Conservation (phyloP, 1,284 basidiomycete species). For the Garcileccinum viscosum region DNA sequence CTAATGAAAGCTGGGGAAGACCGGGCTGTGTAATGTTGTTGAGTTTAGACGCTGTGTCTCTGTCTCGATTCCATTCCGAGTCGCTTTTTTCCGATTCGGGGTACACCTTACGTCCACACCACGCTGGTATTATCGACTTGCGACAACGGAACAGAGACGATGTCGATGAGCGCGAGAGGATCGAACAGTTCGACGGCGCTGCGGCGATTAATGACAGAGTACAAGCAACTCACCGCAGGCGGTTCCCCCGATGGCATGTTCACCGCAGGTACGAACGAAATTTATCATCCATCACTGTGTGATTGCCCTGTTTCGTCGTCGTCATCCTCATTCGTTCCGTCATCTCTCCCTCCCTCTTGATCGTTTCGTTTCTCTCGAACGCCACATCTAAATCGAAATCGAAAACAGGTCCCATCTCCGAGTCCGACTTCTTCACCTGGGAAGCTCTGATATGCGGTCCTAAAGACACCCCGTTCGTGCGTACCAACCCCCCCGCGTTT, state of each 20-base stretch:
- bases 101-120: neutral
- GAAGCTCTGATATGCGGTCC: slow-evolving; percentile 97
- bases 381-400: neutral
- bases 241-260: slow-evolving; percentile 92
- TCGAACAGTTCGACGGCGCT: slow-evolving; percentile 66
- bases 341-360: too few species aligned
- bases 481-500: neutral
- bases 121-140: neutral
- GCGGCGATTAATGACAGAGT: slow-evolving; percentile 89
- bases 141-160: neutral
- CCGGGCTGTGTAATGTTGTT: neutral
- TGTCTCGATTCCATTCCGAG: neutral
- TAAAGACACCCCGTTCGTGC: slow-evolving; percentile 95
- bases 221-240: slow-evolving; percentile 82
- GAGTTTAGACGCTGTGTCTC: neutral
- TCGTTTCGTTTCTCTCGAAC: neutral
- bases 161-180: slow-evolving; percentile 47
- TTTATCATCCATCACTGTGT: neutral
- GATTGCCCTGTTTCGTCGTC: neutral
- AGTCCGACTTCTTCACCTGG: slow-evolving; percentile 98
- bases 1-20: neutral
- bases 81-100: neutral
- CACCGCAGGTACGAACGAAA: slow-evolving; percentile 72
- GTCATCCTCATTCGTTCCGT: neutral
- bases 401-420: slow-evolving; percentile 80